phyloP scores from a whole-genome alignment of 2,329 filamentous ascomycete genomes.

The Arthrobotrys sphaeroides region DNA sequence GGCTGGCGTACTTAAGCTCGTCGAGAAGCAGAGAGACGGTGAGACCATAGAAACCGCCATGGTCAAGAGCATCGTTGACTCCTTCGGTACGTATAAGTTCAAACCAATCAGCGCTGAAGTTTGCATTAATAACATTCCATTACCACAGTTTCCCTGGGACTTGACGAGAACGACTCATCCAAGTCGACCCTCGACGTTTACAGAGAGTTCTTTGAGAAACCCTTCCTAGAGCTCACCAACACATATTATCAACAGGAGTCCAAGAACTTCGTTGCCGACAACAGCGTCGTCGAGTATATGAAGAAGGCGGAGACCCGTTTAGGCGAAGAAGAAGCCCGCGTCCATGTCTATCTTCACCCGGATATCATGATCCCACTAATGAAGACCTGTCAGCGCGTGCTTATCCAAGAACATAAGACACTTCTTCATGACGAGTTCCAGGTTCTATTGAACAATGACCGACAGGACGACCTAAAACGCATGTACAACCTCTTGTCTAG shows the following conservation, averaged over 20 bases:
- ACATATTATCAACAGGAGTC: slow-evolving; percentile 92
- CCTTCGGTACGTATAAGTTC: slow-evolving; percentile 67
- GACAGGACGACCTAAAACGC: slow-evolving; percentile 91
- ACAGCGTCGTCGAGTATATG: slow-evolving; percentile 99
- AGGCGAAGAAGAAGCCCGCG: slow-evolving; percentile 92
- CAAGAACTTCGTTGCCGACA: slow-evolving; percentile 91
- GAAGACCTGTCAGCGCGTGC: slow-evolving; percentile 84
- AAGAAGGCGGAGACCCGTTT: slow-evolving; percentile 94
- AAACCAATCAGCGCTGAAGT: neutral
- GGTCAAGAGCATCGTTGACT: slow-evolving; percentile 96
- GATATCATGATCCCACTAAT: slow-evolving; percentile 88
- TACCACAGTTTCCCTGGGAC: slow-evolving; percentile 81
- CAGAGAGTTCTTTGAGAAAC: slow-evolving; percentile 87
- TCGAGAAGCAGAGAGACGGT: slow-evolving; percentile 95
- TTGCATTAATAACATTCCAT: neutral
- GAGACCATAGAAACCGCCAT: slow-evolving; percentile 97
- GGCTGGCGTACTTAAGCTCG: slow-evolving; percentile 90
- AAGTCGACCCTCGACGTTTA: slow-evolving; percentile 97
- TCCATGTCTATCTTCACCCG: slow-evolving; percentile 86
- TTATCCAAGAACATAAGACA: slow-evolving; percentile 86
- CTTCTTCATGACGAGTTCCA: slow-evolving; percentile 97
- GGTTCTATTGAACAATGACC: slow-evolving; percentile 88
- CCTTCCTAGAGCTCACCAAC: slow-evolving; percentile 85
- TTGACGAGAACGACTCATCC: slow-evolving; percentile 90
- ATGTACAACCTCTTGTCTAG: slow-evolving; percentile 94